Base-by-base conservation (phyloP, 495 filamentous ascomycete genomes). In the Terfezia claveryi region DNA sequence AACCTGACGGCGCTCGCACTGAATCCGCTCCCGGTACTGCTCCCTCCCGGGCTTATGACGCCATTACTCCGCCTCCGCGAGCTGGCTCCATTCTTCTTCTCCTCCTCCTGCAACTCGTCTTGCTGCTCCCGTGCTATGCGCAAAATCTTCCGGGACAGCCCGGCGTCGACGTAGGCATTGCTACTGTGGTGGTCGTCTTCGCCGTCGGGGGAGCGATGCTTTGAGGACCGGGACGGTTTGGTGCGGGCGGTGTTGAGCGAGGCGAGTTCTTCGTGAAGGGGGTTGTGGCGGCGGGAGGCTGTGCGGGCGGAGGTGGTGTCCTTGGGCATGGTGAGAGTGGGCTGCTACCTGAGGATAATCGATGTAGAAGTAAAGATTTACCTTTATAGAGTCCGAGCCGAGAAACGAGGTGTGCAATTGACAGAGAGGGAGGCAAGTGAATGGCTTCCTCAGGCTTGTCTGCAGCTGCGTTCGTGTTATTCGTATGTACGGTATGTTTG, bases 141-240 rank as follows among this genome's bases (percentile, higher is more conserved):
- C 56, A 96, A 67, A 66, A 96, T 95, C 63, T 86, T 87, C 56
- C 80, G 74, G 46, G 88, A 93, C 37, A 85, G 75, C 62, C 83
- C 86, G 50, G 87, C 80, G 67, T 94, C 89, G 54, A 96, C 63
- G 50, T 62, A 66, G 14, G 57, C 56, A 32, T 32, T 32, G 27
- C 27, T 32, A 2, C 27, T 32, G 27, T 32, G 27, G 27, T 32
- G 27, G 27, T 32, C 27, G 16, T 62, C 63, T 17, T 53, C 17
- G 17, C 59, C 58, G 10, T 61, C 57, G 3, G 59, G 51, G 10
- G 52, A 54, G 36, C 65, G 63, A 20, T 56, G 62, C 17, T 63
- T 53, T 49, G 62, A 65, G 8, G 51, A 37, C 2, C 63, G 63
- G 20, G 63, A 53, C 8, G 56, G 52, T 36, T 59, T 65, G 67